Evolutionary conservation across 208 protist genomes (phyloP).

Genomic region (Trypanosoma mega): DNA sequence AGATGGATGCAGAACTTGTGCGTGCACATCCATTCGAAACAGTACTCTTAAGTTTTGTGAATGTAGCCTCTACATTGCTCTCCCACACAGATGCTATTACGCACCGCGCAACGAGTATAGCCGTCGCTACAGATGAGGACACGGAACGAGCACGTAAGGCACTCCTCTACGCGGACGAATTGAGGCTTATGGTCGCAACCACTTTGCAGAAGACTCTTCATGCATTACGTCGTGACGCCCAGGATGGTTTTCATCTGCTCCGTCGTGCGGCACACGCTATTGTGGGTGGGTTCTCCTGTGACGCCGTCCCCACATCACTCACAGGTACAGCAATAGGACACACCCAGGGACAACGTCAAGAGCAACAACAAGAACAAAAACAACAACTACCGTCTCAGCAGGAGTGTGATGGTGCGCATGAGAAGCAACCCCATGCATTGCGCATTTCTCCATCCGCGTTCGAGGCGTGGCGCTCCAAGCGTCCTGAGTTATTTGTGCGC

Average conservation of each 20-base stretch:
- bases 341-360: neutral
- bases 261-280: conserved; percentile 39
- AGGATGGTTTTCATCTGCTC: conserved; percentile 23
- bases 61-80: conserved; percentile 46
- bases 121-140: conserved; percentile 18
- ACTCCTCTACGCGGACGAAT: conserved; percentile 53
- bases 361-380: no score
- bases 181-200: conserved; percentile 48
- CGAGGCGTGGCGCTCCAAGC: conserved; percentile 16
- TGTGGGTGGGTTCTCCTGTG: conserved; percentile 56
- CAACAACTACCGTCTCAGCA: no score
- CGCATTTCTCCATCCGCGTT: conserved; percentile 3
- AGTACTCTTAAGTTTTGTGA: conserved; percentile 67
- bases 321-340: neutral
- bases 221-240: conserved; percentile 25
- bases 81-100: conserved; percentile 63
- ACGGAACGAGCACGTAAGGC: conserved; percentile 17
- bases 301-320: conserved; percentile 23
- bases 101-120: conserved; percentile 48
- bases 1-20: conserved; percentile 43
- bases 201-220: conserved; percentile 54
- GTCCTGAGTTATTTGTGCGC: conserved; percentile 34
- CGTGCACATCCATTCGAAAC: conserved; percentile 60
- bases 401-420: no score
- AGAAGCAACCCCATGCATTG: neutral